Evolutionary conservation across 2,329 filamentous ascomycete genomes (phyloP).

Genomic region (Dothiorella sarmentorum): DNA sequence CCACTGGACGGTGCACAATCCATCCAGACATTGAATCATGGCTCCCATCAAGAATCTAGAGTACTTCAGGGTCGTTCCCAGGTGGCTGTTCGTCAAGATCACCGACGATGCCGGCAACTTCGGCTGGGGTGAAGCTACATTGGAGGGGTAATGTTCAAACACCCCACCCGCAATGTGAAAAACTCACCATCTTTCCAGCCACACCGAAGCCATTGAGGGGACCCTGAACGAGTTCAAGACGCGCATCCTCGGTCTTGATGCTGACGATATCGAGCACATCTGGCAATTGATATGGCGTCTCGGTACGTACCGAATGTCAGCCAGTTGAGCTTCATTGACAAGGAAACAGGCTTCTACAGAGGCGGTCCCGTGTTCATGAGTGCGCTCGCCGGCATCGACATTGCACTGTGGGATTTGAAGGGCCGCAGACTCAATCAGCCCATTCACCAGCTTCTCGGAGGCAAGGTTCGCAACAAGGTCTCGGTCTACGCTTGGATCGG

Average conservation of each 20-base stretch:
- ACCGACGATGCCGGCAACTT: conserved; percentile 61
- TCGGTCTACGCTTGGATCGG: conserved; percentile 78
- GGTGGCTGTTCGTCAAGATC: conserved; percentile 77
- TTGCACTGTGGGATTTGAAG: conserved; percentile 77
- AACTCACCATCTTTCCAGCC: conserved; percentile 29
- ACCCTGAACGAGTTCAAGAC: conserved; percentile 64
- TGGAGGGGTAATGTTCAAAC: conserved; percentile 55
- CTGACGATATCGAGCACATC: conserved; percentile 75
- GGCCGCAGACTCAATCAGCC: conserved; percentile 62
- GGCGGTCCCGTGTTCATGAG: conserved; percentile 79
- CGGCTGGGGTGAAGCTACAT: conserved; percentile 72
- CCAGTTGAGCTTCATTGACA: conserved; percentile 24
- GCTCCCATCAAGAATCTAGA: conserved; percentile 63
- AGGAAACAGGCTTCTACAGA: conserved; percentile 61
- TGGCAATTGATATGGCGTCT: conserved; percentile 70
- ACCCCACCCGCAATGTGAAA: not conserved
- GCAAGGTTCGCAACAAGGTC: conserved; percentile 66
- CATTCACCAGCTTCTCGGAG: conserved; percentile 70
- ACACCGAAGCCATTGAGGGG: conserved; percentile 71
- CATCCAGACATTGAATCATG: conserved; percentile 43
- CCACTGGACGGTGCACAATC: not conserved
- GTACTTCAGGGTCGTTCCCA: conserved; percentile 70
- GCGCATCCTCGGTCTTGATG: conserved; percentile 63
- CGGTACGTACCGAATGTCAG: conserved; percentile 19
- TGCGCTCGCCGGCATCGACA: conserved; percentile 72